Percentiles rank a stretch among this genome's conserved stretches.
phyloP scores from a whole-genome alignment of 2,329 filamentous ascomycete species.

The Talaromyces funiculosus region DNA sequence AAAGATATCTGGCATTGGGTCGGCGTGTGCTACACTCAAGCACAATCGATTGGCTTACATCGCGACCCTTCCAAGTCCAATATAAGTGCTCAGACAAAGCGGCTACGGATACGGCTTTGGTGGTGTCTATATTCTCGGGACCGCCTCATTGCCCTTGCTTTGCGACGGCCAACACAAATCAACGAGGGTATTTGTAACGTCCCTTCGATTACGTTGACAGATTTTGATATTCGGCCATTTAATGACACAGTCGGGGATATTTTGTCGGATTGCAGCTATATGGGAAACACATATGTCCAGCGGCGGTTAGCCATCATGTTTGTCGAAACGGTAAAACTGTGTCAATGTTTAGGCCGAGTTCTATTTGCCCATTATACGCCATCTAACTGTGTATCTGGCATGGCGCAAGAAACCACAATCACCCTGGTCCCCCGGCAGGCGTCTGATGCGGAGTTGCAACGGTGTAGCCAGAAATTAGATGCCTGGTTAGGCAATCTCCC shows the following conservation, averaged over 20 bases:
- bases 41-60: slow-evolving; percentile 81
- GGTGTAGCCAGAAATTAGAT: slow-evolving; percentile 69
- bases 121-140: slow-evolving; percentile 93
- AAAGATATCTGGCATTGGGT: slow-evolving; percentile 96
- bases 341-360: slow-evolving; percentile 77
- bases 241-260: slow-evolving; percentile 61
- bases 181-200: slow-evolving; percentile 88
- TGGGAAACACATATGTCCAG: slow-evolving; percentile 66
- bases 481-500: slow-evolving; percentile 68
- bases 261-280: slow-evolving; percentile 56
- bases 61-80: slow-evolving; percentile 67
- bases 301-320: slow-evolving; percentile 74
- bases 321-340: slow-evolving; percentile 80
- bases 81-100: slow-evolving; percentile 62
- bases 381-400: slow-evolving; percentile 65
- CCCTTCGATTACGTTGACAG: slow-evolving; percentile 72
- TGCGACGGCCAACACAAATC: slow-evolving; percentile 81
- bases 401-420: slow-evolving; percentile 65
- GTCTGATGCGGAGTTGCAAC: slow-evolving; percentile 67
- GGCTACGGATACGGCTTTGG: slow-evolving; percentile 83
- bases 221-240: slow-evolving; percentile 69
- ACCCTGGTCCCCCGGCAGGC: slow-evolving; percentile 81
- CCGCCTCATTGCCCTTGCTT: slow-evolving; percentile 78
- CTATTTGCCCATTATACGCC: slow-evolving; percentile 84
- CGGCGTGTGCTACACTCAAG: slow-evolving; percentile 80